These are phyloP conservation scores for Speleostelium caveatum DNA, from an alignment of 78 protist genomes.

Conservation along the genomic window DNA sequence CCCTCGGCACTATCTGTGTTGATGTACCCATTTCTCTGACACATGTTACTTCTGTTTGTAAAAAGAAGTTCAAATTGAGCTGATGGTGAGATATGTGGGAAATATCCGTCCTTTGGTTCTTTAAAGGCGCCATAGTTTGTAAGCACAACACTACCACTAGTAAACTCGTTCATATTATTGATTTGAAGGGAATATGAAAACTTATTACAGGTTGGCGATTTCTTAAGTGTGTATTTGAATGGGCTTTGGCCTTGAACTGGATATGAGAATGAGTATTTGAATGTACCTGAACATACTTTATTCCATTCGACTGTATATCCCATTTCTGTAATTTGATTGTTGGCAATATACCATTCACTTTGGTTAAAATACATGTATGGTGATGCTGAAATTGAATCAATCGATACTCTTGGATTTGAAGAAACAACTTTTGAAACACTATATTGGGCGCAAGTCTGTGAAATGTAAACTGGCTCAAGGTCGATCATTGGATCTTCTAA, in stretches of 20 bases:
- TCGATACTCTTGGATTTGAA: neutral
- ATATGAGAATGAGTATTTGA: neutral
- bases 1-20: neutral
- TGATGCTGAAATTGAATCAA: neutral
- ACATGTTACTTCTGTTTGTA: neutral
- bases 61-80: neutral
- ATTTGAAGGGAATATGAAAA: neutral
- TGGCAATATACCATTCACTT: neutral
- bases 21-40: neutral
- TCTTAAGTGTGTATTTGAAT: neutral
- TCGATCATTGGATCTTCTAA: neutral
- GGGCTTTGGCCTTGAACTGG: neutral
- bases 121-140: neutral
- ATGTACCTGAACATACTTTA: neutral
- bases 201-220: neutral
- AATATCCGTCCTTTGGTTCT: neutral
- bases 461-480: neutral
- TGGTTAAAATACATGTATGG: neutral
- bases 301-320: neutral
- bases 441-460: neutral
- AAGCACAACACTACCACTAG: neutral
- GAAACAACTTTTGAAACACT: conserved; percentile 1
- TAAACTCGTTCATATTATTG: neutral
- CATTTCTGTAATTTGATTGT: neutral
- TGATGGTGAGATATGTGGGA: neutral